These are phyloP conservation scores for Xylaria polymorpha DNA, from an alignment of 2,329 filamentous ascomycete genomes.

Conservation along the genomic window DNA sequence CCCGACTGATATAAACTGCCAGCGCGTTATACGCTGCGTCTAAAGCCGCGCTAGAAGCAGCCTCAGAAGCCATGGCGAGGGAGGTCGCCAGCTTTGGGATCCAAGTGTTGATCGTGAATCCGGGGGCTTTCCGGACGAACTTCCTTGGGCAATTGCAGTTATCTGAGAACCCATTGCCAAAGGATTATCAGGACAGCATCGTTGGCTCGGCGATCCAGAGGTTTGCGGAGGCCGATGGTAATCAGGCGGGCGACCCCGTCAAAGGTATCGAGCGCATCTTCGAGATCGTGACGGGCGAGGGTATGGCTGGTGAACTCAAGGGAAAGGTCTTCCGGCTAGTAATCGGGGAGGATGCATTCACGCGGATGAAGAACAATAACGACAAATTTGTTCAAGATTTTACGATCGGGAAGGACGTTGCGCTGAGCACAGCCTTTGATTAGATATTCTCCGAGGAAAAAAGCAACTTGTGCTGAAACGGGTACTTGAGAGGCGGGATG, in stretches of 20 bases:
- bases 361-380: conserved; percentile 41
- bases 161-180: conserved; percentile 39
- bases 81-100: conserved; percentile 54
- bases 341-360: conserved; percentile 51
- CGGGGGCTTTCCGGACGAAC: conserved; percentile 57
- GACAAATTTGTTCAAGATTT: conserved; percentile 42
- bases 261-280: conserved; percentile 54
- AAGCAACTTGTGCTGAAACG: neutral
- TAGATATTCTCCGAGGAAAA: neutral
- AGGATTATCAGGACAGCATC: conserved; percentile 41
- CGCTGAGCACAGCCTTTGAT: conserved; percentile 41
- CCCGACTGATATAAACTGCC: neutral
- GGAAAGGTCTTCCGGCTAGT: conserved; percentile 52
- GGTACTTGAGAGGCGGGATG: neutral
- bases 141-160: conserved; percentile 49
- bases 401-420: conserved; percentile 40
- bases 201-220: conserved; percentile 25
- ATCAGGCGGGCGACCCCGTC: conserved; percentile 50
- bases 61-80: conserved; percentile 52
- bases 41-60: conserved; percentile 56
- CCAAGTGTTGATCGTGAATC: conserved; percentile 55
- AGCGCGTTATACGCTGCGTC: conserved; percentile 46
- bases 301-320: conserved; percentile 48
- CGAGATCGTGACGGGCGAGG: conserved; percentile 51
- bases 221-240: conserved; percentile 41